Percentiles rank a stretch among this genome's conserved stretches.
Evolutionary conservation across 2,329 filamentous ascomycete genomes (phyloP).

Genomic region (Penicillium hordei): DNA sequence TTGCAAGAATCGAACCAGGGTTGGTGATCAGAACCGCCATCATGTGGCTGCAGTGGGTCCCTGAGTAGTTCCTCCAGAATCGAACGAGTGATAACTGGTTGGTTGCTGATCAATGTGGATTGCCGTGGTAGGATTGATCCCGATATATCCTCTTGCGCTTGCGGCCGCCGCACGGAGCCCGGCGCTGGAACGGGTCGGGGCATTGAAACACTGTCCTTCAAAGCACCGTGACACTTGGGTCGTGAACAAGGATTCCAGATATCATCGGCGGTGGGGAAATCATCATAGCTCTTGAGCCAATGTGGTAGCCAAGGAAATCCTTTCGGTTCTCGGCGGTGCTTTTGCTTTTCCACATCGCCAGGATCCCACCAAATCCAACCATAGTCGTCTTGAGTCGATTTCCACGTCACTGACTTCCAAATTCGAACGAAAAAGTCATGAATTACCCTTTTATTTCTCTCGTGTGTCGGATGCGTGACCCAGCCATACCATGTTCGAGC

Average conservation of each 20-base stretch:
- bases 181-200: not conserved
- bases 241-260: conserved; percentile 29
- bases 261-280: conserved; percentile 23
- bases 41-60: not conserved
- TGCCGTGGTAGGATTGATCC: not conserved
- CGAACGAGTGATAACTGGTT: conserved; percentile 2
- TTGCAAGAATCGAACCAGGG: not conserved
- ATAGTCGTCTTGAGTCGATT: conserved; percentile 37
- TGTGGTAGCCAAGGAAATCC: conserved; percentile 27
- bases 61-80: conserved; percentile 6
- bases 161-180: not conserved
- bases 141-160: not conserved
- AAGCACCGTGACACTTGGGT: conserved; percentile 4
- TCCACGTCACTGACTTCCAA: conserved; percentile 34
- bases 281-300: conserved; percentile 30
- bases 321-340: conserved; percentile 19
- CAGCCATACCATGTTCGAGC: conserved; percentile 47
- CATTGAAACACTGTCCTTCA: not conserved
- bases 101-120: not conserved
- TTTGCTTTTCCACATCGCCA: conserved; percentile 25
- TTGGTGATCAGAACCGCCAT: not conserved
- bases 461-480: conserved; percentile 35
- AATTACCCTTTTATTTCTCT: conserved; percentile 30
- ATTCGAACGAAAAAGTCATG: conserved; percentile 22
- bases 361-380: conserved; percentile 46